phyloP scores from a whole-genome alignment of 805 yeast species.

The Teunomyces aglyptinius region DNA sequence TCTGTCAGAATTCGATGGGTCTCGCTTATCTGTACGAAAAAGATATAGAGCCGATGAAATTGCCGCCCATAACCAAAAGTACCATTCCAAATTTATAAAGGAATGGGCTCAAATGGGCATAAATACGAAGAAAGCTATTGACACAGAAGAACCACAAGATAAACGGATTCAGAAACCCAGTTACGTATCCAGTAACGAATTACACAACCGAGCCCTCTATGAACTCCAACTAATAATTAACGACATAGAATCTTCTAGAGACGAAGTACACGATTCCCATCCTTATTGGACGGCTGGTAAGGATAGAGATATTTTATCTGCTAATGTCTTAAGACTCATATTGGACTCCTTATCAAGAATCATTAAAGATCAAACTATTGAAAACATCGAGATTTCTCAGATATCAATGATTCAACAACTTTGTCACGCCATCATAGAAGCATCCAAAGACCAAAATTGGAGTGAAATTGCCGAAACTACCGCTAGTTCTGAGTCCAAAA shows the following conservation, averaged over 20 bases:
- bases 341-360: slow-evolving; percentile 28
- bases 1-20: slow-evolving; percentile 8
- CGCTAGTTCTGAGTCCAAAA: not conserved
- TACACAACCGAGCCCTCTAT: slow-evolving; percentile 4
- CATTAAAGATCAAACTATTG: slow-evolving; percentile 11
- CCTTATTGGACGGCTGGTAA: slow-evolving; percentile 7
- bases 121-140: not conserved
- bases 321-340: slow-evolving; percentile 10
- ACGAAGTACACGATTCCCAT: slow-evolving; percentile 19
- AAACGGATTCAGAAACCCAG: slow-evolving; percentile 9
- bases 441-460: slow-evolving; percentile 17
- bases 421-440: slow-evolving; percentile 23
- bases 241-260: slow-evolving; percentile 2
- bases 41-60: slow-evolving; percentile 15
- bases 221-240: slow-evolving; percentile 3
- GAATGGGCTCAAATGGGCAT: slow-evolving; percentile 13
- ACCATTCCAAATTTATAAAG: slow-evolving; percentile 14
- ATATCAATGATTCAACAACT: slow-evolving; percentile 23
- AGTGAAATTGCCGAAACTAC: slow-evolving; percentile 12
- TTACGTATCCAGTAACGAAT: slow-evolving; percentile 5
- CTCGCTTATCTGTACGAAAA: slow-evolving; percentile 22
- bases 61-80: slow-evolving; percentile 18
- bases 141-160: not conserved
- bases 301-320: slow-evolving; percentile 1
- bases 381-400: slow-evolving; percentile 13